Evolutionary conservation across 192 early-diverging fungal species (phyloP).

Genomic region (Tieghemiomyces parasiticus): DNA sequence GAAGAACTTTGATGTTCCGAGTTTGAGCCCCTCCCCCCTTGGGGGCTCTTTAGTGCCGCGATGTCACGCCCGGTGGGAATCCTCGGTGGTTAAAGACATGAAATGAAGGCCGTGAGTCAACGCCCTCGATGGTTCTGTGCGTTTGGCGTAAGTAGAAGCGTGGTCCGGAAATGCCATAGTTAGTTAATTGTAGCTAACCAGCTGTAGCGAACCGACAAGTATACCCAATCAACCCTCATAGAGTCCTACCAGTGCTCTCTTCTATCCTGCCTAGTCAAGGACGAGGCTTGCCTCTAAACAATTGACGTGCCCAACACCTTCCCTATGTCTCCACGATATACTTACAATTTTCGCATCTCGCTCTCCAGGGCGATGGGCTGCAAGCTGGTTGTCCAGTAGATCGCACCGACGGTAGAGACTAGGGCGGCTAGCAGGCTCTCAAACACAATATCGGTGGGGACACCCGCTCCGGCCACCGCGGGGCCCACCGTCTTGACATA

Average conservation of each 20-base stretch:
- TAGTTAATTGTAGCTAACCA: too few relatives aligned
- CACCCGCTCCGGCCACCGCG: background rate
- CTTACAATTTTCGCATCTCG: constrained; percentile 6
- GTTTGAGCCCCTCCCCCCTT: too few relatives aligned
- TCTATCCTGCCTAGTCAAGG: too few relatives aligned
- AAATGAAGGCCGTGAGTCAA: background rate
- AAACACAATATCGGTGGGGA: background rate
- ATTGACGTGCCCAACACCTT: too few relatives aligned
- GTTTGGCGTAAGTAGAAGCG: background rate
- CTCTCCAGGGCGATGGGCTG: background rate
- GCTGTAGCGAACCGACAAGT: too few relatives aligned
- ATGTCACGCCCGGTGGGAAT: background rate
- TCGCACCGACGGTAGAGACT: background rate
- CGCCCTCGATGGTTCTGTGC: constrained; percentile 5
- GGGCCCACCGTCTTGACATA: background rate
- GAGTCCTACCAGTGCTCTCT: too few relatives aligned
- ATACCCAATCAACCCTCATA: too few relatives aligned
- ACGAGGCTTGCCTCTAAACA: too few relatives aligned
- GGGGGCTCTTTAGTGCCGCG: too few relatives aligned
- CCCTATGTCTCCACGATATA: too few relatives aligned
- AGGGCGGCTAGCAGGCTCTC: background rate
- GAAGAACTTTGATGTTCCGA: too few relatives aligned
- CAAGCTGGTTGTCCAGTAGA: background rate
- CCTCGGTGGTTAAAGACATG: constrained; percentile 3
- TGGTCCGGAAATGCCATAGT: too few relatives aligned